Conservation (phyloP, 2,329 filamentous ascomycete genomes). For the Lecanosticta acicola region DNA sequence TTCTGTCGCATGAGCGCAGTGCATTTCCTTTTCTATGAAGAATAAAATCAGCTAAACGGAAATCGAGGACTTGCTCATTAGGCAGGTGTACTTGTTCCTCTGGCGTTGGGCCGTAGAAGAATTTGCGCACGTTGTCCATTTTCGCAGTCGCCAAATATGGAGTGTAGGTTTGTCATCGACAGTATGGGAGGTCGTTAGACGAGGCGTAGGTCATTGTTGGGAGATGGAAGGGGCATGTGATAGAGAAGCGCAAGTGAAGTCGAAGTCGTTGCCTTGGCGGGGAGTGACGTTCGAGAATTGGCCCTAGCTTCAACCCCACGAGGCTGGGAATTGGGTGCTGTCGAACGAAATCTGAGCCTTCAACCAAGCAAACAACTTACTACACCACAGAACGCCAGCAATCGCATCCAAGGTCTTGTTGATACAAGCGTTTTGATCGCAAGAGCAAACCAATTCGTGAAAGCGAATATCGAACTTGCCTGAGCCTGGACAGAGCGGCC, state of each 20-base stretch:
- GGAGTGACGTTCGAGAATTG: slow-evolving; percentile 1
- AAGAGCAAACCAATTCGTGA: neutral
- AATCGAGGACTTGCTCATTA: slow-evolving; percentile 2
- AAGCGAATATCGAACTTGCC: slow-evolving; percentile 1
- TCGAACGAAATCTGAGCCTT: neutral
- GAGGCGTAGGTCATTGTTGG: neutral
- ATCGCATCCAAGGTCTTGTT: too few species aligned
- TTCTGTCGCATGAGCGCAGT: slow-evolving; percentile 84
- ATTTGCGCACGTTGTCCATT: slow-evolving; percentile 82
- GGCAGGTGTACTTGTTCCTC: slow-evolving; percentile 69
- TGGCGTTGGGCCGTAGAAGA: slow-evolving; percentile 89
- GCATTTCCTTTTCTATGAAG: slow-evolving; percentile 79
- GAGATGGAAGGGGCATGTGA: slow-evolving; percentile 6
- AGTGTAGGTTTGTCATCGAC: neutral
- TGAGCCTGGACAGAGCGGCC: neutral
- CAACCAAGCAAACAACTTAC: neutral
- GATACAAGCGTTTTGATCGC: too few species aligned
- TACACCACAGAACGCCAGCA: too few species aligned
- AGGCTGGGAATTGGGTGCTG: neutral
- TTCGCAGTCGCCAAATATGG: slow-evolving; percentile 7
- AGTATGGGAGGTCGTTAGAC: neutral
- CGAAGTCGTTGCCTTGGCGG: neutral
- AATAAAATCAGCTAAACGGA: neutral
- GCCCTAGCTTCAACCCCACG: neutral
- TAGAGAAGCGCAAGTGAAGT: neutral